Evolutionary conservation across 2,329 filamentous ascomycete genomes (phyloP).

Genomic region (Cordyceps farinosa): DNA sequence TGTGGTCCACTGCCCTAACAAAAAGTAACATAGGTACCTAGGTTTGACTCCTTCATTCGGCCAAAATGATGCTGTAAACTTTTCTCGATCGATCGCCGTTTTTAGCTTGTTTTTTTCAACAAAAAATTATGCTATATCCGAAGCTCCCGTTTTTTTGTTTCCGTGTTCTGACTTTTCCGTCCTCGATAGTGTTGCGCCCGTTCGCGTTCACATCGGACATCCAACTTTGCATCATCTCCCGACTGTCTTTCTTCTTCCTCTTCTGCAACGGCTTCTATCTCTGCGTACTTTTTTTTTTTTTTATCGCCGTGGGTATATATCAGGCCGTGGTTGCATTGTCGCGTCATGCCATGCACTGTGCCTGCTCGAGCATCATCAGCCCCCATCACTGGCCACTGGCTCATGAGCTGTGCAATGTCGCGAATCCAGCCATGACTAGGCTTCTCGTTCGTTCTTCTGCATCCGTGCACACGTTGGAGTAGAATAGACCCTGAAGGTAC

Average conservation of each 20-base stretch:
- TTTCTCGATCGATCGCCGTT: neutral
- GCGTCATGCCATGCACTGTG: slow-evolving; percentile 21
- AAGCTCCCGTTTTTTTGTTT: too few species aligned
- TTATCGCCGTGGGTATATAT: neutral
- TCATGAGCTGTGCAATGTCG: slow-evolving; percentile 50
- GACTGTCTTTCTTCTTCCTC: too few species aligned
- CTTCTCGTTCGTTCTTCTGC: slow-evolving; percentile 54
- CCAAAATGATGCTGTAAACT: neutral
- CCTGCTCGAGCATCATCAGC: slow-evolving; percentile 17
- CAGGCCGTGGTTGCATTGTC: slow-evolving; percentile 4
- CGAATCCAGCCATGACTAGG: slow-evolving; percentile 56
- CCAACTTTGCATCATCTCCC: too few species aligned
- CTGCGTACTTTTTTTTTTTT: neutral
- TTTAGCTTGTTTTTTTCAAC: neutral
- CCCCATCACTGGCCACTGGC: neutral
- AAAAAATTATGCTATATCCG: neutral
- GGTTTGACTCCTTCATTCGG: neutral
- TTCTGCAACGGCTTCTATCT: too few species aligned
- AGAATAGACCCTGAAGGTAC: slow-evolving; percentile 63
- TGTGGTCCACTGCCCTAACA: neutral
- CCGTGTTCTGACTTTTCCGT: too few species aligned
- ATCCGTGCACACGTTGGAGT: slow-evolving; percentile 76
- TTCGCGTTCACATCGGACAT: too few species aligned
- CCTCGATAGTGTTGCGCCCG: too few species aligned
- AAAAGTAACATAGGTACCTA: neutral